phyloP scores from a whole-genome alignment of 306 rosid genomes.

The Psophocarpus tetragonolobus region DNA sequence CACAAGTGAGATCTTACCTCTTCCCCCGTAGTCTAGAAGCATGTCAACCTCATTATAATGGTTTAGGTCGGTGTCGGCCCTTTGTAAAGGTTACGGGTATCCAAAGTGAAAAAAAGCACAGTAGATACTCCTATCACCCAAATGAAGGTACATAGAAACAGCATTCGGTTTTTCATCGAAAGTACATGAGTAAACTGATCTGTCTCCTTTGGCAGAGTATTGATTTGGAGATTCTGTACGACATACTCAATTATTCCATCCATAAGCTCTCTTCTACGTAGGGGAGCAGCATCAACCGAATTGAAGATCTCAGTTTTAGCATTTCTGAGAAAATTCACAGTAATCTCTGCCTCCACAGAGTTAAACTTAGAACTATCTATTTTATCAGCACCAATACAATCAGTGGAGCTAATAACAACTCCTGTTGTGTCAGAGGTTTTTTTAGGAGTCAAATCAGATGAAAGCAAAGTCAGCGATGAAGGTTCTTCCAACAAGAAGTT shows the following conservation, averaged over 20 bases:
- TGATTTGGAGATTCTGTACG: conserved; percentile 32
- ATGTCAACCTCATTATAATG: conserved; percentile 7
- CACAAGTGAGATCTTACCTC: conserved; percentile 24
- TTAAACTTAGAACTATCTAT: not conserved
- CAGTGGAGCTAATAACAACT: not conserved
- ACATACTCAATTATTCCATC: conserved; percentile 53
- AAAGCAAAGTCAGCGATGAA: conserved; percentile 20
- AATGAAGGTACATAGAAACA: conserved; percentile 41
- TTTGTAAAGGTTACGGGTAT: conserved; percentile 7
- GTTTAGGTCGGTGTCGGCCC: conserved; percentile 64
- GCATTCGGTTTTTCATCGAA: conserved; percentile 36
- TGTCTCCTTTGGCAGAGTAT: conserved; percentile 38
- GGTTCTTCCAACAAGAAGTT: conserved; percentile 29
- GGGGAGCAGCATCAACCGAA: conserved; percentile 40
- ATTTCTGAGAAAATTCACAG: conserved; percentile 39
- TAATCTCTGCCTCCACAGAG: conserved; percentile 48
- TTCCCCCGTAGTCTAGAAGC: not conserved
- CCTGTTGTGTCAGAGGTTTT: not conserved
- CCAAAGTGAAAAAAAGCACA: conserved; percentile 43
- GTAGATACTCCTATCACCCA: conserved; percentile 49
- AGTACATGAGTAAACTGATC: conserved; percentile 35
- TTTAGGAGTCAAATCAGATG: conserved; percentile 13
- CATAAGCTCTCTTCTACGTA: conserved; percentile 58
- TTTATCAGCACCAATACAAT: conserved; percentile 14
- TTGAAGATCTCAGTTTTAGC: conserved; percentile 39